Base-by-base conservation (phyloP, 768 basidiomycete genomes). In the Tylopilus sp. region DNA sequence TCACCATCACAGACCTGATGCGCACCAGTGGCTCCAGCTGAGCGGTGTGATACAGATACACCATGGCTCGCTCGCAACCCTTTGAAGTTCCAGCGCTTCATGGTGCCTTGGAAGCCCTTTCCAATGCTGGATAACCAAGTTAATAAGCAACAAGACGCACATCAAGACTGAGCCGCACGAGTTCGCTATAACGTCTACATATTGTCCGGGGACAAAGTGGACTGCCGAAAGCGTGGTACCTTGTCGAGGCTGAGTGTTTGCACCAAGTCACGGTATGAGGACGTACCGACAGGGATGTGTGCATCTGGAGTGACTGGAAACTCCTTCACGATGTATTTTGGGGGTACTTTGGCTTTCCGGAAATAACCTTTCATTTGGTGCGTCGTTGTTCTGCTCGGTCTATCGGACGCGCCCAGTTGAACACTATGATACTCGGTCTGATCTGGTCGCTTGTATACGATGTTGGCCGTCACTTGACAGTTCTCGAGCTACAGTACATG, bases 181-280 rank as follows among this genome's bases (percentile, higher is more conserved):
- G 57, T 88, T 89, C 7, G 88, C 89, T 55, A 89, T 77, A 6
- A 94, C 88, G 68, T 98, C 95, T 12, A 98, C 91, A 64, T 78
- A 92, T 67, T 99, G 97, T 0, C 97, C 97, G 0, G 97, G 97
- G 8, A 98, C 97, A 61, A 95, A 98, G 69, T 99, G 97, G 39
- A 88, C 78, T 0, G 94, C 92, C 42, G 89, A 93, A 35, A 99
- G 64, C 12, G 83, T 88, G 0, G 95, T 94, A 26, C 95, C 93
- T 95, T 38, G 20, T 38, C 10, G 11, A 30, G 25, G 22, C 48
- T 40, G 36, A 31, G 49, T 22, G 49, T 22, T 38, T 28, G 26
- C 39, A 22, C 45, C n/a, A n/a, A 25, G 17, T 39, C 22, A 8
- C 20, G 51, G 31, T 28, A 21, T 28, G 47, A 44, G 31, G 25